Percentiles rank a stretch among this genome's conserved stretches.
phyloP scores from a whole-genome alignment of 352 stramenopile species.

The Phytopythium ostracodes region DNA sequence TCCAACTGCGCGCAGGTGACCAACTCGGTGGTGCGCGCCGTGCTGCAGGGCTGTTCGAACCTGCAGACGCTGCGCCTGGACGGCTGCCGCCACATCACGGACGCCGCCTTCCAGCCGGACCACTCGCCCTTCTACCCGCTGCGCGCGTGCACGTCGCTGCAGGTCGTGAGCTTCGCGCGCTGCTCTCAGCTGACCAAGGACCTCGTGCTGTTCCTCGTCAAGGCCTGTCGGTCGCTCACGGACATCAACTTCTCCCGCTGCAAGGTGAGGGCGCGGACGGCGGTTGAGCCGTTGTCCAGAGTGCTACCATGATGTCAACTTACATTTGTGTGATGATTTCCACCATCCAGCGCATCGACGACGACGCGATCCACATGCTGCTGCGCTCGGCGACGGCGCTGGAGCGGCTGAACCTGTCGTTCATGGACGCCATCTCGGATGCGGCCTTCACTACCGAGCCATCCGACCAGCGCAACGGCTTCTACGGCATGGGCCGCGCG shows the following conservation, averaged over 20 bases:
- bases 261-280: slow-evolving; percentile 35
- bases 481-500: slow-evolving; percentile 39
- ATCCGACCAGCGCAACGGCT: slow-evolving; percentile 31
- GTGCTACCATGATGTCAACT: too few relatives aligned
- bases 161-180: slow-evolving; percentile 72
- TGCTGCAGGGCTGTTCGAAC: slow-evolving; percentile 71
- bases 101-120: slow-evolving; percentile 83
- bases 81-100: slow-evolving; percentile 83
- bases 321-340: too few relatives aligned
- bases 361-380: slow-evolving; percentile 66
- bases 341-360: slow-evolving; percentile 50
- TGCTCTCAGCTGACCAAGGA: slow-evolving; percentile 80
- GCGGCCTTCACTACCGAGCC: slow-evolving; percentile 50
- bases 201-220: slow-evolving; percentile 75
- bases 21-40: slow-evolving; percentile 77
- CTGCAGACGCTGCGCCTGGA: slow-evolving; percentile 81
- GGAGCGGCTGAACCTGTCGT: slow-evolving; percentile 75
- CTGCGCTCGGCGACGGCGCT: slow-evolving; percentile 55
- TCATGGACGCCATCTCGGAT: slow-evolving; percentile 74
- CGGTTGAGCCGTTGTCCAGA: too few relatives aligned
- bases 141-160: slow-evolving; percentile 68
- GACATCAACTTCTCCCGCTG: slow-evolving; percentile 82
- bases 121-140: slow-evolving; percentile 68
- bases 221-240: slow-evolving; percentile 68
- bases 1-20: slow-evolving; percentile 85